A percentile compares a stretch with the other conserved stretches of the same genome.
These are phyloP conservation scores for Zygoascus sp. DNA, from an alignment of 1,139 yeast genomes.

Conservation along the genomic window DNA sequence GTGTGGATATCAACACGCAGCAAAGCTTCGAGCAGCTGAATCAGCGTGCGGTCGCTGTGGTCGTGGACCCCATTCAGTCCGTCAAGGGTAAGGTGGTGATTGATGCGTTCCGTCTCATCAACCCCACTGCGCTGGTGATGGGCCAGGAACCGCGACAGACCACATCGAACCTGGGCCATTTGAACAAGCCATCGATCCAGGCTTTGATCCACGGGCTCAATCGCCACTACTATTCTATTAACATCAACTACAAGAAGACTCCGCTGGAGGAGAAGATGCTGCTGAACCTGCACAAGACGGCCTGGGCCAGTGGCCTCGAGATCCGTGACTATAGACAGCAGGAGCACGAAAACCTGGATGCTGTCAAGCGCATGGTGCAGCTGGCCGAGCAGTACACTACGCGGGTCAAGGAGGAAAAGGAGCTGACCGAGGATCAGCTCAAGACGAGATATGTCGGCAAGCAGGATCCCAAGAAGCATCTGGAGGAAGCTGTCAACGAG, in stretches of 20 bases:
- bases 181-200: slow-evolving; percentile 96
- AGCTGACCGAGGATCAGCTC: slow-evolving; percentile 78
- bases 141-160: slow-evolving; percentile 98
- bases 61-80: slow-evolving; percentile 95
- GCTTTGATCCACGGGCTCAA: slow-evolving; percentile 96
- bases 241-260: slow-evolving; percentile 92
- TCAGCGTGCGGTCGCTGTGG: slow-evolving; percentile 94
- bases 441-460: slow-evolving; percentile 96
- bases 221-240: slow-evolving; percentile 93
- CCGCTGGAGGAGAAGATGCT: slow-evolving; percentile 91
- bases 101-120: slow-evolving; percentile 95
- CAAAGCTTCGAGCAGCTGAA: slow-evolving; percentile 95
- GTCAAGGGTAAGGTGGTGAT: slow-evolving; percentile 98
- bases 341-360: slow-evolving; percentile 69
- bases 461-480: slow-evolving; percentile 97
- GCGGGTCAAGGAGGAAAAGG: slow-evolving; percentile 90
- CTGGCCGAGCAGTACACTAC: slow-evolving; percentile 87
- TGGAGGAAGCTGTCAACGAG: slow-evolving; percentile 80
- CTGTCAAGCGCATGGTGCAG: slow-evolving; percentile 76
- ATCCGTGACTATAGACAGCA: slow-evolving; percentile 73
- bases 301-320: slow-evolving; percentile 91
- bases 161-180: slow-evolving; percentile 90
- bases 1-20: slow-evolving; percentile 96
- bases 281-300: slow-evolving; percentile 87
- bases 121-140: slow-evolving; percentile 83